Percentiles rank a stretch among this genome's conserved stretches.
Conservation (phyloP, 2,329 filamentous ascomycete genomes). For the Fusarium armeniacum region DNA sequence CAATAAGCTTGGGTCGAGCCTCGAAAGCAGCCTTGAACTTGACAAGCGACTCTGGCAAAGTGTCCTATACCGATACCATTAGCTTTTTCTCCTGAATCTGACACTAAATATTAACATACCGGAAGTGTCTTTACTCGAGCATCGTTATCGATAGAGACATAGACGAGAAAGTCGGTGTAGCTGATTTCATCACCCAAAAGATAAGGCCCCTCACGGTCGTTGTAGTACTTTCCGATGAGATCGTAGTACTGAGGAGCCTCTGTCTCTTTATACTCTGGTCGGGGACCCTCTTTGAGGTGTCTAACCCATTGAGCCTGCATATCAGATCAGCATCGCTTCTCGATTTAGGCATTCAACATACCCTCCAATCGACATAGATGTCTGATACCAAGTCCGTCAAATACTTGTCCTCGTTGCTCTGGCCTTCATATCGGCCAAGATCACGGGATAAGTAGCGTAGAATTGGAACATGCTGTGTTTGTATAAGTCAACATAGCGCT, state of each 20-base stretch:
- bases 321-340: not conserved
- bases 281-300: slow-evolving; percentile 39
- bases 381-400: slow-evolving; percentile 56
- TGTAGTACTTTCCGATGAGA: slow-evolving; percentile 51
- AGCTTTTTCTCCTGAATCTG: accelerated
- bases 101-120: slow-evolving; percentile 47
- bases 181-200: slow-evolving; percentile 55
- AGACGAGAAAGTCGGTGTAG: slow-evolving; percentile 58
- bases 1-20: slow-evolving; percentile 6
- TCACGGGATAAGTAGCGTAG: slow-evolving; percentile 56
- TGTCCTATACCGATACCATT: not conserved
- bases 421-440: slow-evolving; percentile 55
- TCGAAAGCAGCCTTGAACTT: slow-evolving; percentile 20
- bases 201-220: slow-evolving; percentile 52
- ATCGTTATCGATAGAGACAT: slow-evolving; percentile 58
- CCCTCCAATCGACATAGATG: slow-evolving; percentile 58
- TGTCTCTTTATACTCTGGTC: slow-evolving; percentile 52
- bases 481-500: not conserved
- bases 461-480: slow-evolving; percentile 38
- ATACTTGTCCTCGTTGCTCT: slow-evolving; percentile 56
- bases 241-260: slow-evolving; percentile 51
- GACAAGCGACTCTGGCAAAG: slow-evolving; percentile 4
- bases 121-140: slow-evolving; percentile 52
- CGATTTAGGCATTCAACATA: slow-evolving; percentile 28
- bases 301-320: slow-evolving; percentile 46